A percentile compares a stretch with the other conserved stretches of the same genome.
phyloP scores from a whole-genome alignment of 163 green algal species.

The Scenedesmus sp. region DNA sequence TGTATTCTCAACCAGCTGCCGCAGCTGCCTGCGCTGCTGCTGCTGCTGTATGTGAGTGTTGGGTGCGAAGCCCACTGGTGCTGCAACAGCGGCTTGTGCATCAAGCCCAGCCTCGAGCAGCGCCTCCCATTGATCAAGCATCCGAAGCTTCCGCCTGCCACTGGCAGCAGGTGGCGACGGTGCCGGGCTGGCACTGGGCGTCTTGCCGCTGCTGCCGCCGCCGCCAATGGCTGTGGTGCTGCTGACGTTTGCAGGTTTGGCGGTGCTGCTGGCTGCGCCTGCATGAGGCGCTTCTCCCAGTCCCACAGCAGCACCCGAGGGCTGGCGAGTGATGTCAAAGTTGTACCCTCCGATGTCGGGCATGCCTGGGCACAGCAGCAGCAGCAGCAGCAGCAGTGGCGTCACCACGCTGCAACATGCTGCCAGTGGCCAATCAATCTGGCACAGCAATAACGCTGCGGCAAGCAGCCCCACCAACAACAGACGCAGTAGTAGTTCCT shows the following conservation, averaged over 20 bases:
- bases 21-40: slow-evolving; percentile 17
- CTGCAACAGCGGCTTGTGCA: neutral
- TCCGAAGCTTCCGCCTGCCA: neutral
- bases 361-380: neutral
- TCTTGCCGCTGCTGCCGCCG: neutral
- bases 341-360: slow-evolving; percentile 38
- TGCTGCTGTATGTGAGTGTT: neutral
- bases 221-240: neutral
- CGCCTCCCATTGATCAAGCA: neutral
- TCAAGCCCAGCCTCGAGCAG: neutral
- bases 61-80: neutral
- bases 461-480: too few species aligned
- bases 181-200: neutral
- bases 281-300: neutral
- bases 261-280: neutral
- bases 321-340: slow-evolving; percentile 14
- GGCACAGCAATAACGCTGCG: too few species aligned
- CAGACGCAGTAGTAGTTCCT: too few species aligned
- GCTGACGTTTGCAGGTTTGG: neutral
- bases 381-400: neutral
- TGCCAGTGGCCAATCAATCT: too few species aligned
- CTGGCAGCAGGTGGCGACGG: neutral
- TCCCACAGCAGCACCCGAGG: slow-evolving; percentile 14
- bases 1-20: neutral
- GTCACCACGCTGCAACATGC: too few species aligned